Percentiles rank a stretch among this genome's conserved stretches.
Evolutionary conservation across 495 filamentous ascomycete genomes (phyloP).

Genomic region (Tirmania nivea): DNA sequence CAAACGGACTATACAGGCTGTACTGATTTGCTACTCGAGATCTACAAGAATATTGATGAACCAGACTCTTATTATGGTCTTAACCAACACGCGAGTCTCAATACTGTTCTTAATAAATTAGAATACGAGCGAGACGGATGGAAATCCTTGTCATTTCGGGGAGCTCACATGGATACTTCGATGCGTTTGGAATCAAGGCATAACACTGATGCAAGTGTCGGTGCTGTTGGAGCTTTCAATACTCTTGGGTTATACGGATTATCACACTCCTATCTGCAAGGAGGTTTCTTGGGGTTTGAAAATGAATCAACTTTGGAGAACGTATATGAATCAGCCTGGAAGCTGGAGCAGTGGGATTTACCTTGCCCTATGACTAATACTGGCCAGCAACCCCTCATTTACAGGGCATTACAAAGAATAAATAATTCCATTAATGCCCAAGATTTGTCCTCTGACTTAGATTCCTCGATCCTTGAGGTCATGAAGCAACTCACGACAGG

Average conservation of each 20-base stretch:
- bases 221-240: constrained; percentile 39
- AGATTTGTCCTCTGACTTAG: constrained; percentile 31
- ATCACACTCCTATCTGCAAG: constrained; percentile 45
- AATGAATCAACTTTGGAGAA: constrained; percentile 37
- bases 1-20: constrained; percentile 1
- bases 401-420: constrained; percentile 57
- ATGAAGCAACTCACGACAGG: constrained; percentile 35
- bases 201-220: constrained; percentile 20
- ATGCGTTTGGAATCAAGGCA: constrained; percentile 26
- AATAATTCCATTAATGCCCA: constrained; percentile 39
- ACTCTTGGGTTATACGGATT: constrained; percentile 48
- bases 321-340: constrained; percentile 61
- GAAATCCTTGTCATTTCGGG: constrained; percentile 75
- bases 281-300: constrained; percentile 29
- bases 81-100: constrained; percentile 49
- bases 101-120: constrained; percentile 56
- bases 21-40: constrained; percentile 45
- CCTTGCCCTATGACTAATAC: constrained; percentile 40
- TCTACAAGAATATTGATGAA: constrained; percentile 83
- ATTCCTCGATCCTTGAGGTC: constrained; percentile 40
- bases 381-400: constrained; percentile 46
- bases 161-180: constrained; percentile 77
- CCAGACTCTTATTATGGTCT: constrained; percentile 95
- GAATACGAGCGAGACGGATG: constrained; percentile 76
- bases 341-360: constrained; percentile 83